Evolutionary conservation across 2,329 filamentous ascomycete genomes (phyloP), one percentile per base, ranked within the genome.

Genomic region (Rosellinia necatrix): DNA sequence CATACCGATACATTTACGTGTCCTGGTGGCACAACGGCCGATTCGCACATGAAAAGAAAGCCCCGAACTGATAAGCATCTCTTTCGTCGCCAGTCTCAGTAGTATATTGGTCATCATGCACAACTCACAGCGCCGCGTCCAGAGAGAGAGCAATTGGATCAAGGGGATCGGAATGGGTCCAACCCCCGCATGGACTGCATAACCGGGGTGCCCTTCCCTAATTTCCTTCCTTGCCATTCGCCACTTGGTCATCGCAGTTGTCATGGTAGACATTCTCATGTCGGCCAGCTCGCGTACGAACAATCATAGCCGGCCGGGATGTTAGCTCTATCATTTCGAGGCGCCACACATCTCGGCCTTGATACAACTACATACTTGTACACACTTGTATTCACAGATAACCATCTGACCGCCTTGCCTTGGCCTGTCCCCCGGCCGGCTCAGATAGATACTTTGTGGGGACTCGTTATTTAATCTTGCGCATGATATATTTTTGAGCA

Each of bases 151-250:
- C 40, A 40, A 40, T 41, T 35, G 44, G 35, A 40, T 22, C 32
- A 30, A 58, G 19, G 46, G 55, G 40, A 19, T 42, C 42, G n/a
- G 41, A 40, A 40, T 41, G 41, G 44, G 35, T 41, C 22, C 32
- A 30, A 29, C 17, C 27, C 46, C 47, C 51, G 40, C 41, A 41
- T 50, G 7, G 30, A 44, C 49, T 27, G 55, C 54, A 58, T 58
- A 47, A 29, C 37, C 50, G 34, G 47, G 24, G 47, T 54, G 35
- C 17, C 35, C 34, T 51, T 47, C 34, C 48, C 25, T 51, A 49
- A 55, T 55, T 35, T 58, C 51, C 51, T 48, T n/a, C 4, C 6
- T 29, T 37, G 13, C 51, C 43, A 58, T 27, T 48, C 24, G 15
- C 24, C 22, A 22, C 25, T 50, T 58, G 35, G 49, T 49, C 50